Evolutionary conservation across 192 early-diverging fungal species (phyloP).

Genomic region (Dissophora globulifera): DNA sequence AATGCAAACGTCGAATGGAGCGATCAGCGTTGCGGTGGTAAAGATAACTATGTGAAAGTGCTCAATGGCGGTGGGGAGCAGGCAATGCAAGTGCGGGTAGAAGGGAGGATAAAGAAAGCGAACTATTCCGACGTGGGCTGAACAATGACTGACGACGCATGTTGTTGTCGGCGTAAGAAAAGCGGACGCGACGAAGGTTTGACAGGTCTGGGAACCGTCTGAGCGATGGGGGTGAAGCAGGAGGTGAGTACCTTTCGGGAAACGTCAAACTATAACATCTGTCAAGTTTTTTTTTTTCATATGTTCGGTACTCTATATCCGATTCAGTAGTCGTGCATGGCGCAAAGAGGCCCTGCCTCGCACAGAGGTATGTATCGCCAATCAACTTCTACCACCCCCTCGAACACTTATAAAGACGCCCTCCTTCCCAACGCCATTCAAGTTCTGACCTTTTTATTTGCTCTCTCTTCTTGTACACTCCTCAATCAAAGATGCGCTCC

Average conservation of each 20-base stretch:
- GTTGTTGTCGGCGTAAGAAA: too few relatives aligned
- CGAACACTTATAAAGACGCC: neutral
- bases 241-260: constrained; percentile 31
- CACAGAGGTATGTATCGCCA: too few relatives aligned
- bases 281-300: constrained; percentile 51
- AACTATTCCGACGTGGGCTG: too few relatives aligned
- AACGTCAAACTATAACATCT: too few relatives aligned
- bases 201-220: too few relatives aligned
- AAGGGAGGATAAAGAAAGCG: neutral
- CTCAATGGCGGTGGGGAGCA: neutral
- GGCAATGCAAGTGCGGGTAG: neutral
- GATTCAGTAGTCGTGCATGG: constrained; percentile 10
- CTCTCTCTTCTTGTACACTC: neutral
- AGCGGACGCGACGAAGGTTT: too few relatives aligned
- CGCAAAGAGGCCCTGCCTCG: constrained; percentile 2
- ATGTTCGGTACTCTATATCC: constrained; percentile 6
- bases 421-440: neutral
- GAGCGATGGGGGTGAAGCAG: constrained; percentile 3
- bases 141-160: too few relatives aligned
- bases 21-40: too few relatives aligned
- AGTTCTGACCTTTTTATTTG: neutral
- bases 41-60: too few relatives aligned
- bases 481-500: constrained; percentile 43
- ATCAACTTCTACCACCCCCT: too few relatives aligned
- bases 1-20: too few relatives aligned